Evolutionary conservation across 192 early-diverging fungal genomes (phyloP).

Genomic region (Coemansia sp.): DNA sequence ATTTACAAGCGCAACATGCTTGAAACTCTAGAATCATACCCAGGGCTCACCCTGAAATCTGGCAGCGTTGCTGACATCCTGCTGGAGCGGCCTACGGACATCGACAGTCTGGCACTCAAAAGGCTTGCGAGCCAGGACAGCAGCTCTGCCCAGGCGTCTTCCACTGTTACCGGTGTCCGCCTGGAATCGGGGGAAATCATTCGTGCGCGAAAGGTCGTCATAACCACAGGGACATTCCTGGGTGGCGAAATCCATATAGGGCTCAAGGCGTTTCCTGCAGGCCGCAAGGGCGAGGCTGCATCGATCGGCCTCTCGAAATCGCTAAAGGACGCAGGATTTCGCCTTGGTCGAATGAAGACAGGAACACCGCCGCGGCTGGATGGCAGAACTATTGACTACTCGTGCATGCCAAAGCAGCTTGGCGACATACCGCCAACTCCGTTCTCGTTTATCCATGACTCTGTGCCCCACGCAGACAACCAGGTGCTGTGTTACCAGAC

Average conservation of each 20-base stretch:
- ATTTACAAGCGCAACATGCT: slow-evolving; percentile 78
- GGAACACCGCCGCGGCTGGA: slow-evolving; percentile 79
- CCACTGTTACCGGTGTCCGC: slow-evolving; percentile 60
- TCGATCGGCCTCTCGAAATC: slow-evolving; percentile 76
- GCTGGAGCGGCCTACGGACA: slow-evolving; percentile 46
- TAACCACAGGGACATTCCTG: slow-evolving; percentile 82
- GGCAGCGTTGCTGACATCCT: slow-evolving; percentile 75
- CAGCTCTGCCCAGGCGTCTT: slow-evolving; percentile 22
- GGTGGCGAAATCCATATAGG: slow-evolving; percentile 84
- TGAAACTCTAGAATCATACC: slow-evolving; percentile 59
- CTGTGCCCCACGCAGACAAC: slow-evolving; percentile 65
- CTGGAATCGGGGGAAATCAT: slow-evolving; percentile 69
- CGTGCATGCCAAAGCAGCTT: slow-evolving; percentile 60
- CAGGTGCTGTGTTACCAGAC: slow-evolving; percentile 79
- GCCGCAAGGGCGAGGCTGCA: slow-evolving; percentile 71
- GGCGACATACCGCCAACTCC: slow-evolving; percentile 72
- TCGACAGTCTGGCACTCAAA: slow-evolving; percentile 20
- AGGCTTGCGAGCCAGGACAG: slow-evolving; percentile 39
- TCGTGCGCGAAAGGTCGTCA: slow-evolving; percentile 67
- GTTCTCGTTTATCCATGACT: slow-evolving; percentile 74
- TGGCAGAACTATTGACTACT: slow-evolving; percentile 74
- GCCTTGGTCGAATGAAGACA: slow-evolving; percentile 79
- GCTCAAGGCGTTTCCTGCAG: slow-evolving; percentile 65
- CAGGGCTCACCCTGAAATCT: slow-evolving; percentile 66
- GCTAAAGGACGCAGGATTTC: slow-evolving; percentile 70